phyloP scores from a whole-genome alignment of 2,329 filamentous ascomycete species.

The Aureobasidium sp. region DNA sequence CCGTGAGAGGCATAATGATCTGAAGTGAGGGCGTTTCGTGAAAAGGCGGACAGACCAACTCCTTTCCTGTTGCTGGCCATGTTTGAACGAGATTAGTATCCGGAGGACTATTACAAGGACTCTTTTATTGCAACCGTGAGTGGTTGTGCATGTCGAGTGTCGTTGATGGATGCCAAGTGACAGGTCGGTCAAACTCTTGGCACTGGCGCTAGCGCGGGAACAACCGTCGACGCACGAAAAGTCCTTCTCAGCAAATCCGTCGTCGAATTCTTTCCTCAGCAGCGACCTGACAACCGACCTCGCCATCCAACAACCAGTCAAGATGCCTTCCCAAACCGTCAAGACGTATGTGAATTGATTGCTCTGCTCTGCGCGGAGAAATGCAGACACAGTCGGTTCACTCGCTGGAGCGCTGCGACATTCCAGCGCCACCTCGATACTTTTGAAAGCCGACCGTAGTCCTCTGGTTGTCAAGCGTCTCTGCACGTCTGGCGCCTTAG shows the following conservation, averaged over 20 bases:
- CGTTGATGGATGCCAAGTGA: not conserved
- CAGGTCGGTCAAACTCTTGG: not conserved
- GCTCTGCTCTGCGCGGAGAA: constrained; percentile 33
- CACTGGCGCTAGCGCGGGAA: not conserved
- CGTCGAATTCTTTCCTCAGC: not conserved
- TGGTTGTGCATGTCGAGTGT: not conserved
- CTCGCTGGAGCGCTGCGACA: constrained; percentile 58
- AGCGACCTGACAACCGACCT: constrained; percentile 13
- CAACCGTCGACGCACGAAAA: constrained; percentile 7
- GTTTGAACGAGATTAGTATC: not conserved
- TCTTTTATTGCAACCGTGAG: not conserved
- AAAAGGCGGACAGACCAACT: constrained; percentile 84
- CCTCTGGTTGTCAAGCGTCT: constrained; percentile 27
- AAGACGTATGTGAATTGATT: constrained; percentile 49
- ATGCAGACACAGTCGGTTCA: constrained; percentile 70
- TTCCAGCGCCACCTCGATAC: constrained; percentile 65
- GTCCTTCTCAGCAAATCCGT: constrained; percentile 9
- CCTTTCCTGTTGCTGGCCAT: constrained; percentile 57
- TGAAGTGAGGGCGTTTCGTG: constrained; percentile 72
- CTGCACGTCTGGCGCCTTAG: constrained; percentile 44
- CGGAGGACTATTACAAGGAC: not conserved
- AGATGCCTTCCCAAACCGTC: constrained; percentile 44
- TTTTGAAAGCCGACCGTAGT: constrained; percentile 13
- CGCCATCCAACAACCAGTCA: constrained; percentile 27
- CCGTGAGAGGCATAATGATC: constrained; percentile 90